Conservation (phyloP, 139 green algal genomes). For the Desmodesmus armatus region DNA sequence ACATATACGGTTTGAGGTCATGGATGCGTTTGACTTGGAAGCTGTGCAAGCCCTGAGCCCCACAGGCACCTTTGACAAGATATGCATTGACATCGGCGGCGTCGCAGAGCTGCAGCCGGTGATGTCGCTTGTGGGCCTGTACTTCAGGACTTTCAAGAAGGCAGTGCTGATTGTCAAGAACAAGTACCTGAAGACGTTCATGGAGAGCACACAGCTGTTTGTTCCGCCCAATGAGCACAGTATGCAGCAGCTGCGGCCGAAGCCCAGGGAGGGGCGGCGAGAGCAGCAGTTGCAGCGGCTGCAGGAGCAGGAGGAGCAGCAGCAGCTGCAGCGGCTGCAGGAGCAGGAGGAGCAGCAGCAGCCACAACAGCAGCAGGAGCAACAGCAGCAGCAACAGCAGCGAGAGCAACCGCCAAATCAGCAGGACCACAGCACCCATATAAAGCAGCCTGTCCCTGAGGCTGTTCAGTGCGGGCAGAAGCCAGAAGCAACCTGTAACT, state of each 20-base stretch:
- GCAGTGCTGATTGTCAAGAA: conserved; percentile 34
- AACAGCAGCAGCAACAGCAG: not conserved
- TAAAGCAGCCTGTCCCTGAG: too few relatives aligned
- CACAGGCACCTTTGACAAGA: conserved; percentile 36
- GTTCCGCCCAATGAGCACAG: not conserved
- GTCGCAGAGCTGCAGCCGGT: conserved; percentile 52
- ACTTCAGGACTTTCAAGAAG: conserved; percentile 44
- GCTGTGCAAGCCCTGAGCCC: conserved; percentile 40
- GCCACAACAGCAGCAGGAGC: not conserved
- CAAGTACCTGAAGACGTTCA: conserved; percentile 36
- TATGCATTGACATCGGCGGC: conserved; percentile 57
- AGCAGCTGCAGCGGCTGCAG: not conserved
- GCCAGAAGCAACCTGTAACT: too few relatives aligned
- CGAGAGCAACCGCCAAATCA: not conserved
- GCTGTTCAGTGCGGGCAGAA: too few relatives aligned
- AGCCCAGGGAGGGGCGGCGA: too few relatives aligned
- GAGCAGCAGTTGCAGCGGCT: not conserved
- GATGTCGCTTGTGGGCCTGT: conserved; percentile 53
- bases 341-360: not conserved
- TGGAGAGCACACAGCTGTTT: conserved; percentile 13
- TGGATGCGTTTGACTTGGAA: conserved; percentile 48
- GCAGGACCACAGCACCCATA: not conserved
- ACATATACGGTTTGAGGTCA: conserved; percentile 36
- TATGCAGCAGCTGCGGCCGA: not conserved
- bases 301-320: not conserved